Conservation (phyloP, 164 flowering plant species). For the Cinnamomum micranthum region DNA sequence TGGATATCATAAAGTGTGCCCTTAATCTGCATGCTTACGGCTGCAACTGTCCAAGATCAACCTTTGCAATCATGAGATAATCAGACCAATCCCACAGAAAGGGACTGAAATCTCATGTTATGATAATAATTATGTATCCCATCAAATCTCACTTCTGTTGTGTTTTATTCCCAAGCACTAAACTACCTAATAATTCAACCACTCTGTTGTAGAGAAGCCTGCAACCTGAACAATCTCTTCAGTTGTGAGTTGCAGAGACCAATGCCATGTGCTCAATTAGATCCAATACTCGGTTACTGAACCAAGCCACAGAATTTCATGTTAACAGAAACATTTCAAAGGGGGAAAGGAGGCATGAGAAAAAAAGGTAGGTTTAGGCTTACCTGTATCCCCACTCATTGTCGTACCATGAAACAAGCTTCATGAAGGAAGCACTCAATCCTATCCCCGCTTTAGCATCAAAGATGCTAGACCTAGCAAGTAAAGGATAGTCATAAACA, state of each 20-base stretch:
- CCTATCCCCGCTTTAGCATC: slow-evolving; percentile 97
- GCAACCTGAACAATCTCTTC: slow-evolving; percentile 2
- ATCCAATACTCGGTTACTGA: slow-evolving; percentile 36
- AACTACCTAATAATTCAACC: background rate
- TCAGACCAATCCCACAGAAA: background rate
- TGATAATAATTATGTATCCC: background rate
- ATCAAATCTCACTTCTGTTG: background rate
- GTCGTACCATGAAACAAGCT: slow-evolving; percentile 93
- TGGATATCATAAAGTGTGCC: too few relatives aligned
- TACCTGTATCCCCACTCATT: slow-evolving; percentile 99
- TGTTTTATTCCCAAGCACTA: background rate
- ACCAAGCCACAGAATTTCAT: slow-evolving; percentile 1
- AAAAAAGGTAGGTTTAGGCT: background rate
- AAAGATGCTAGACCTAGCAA: slow-evolving; percentile 78
- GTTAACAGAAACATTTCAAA: background rate
- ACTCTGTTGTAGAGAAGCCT: background rate
- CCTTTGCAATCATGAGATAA: background rate
- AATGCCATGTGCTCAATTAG: slow-evolving; percentile 22
- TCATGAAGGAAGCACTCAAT: slow-evolving; percentile 80
- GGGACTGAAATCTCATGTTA: background rate
- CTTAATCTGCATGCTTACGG: too few relatives aligned
- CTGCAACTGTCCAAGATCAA: too few relatives aligned
- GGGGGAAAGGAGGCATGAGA: background rate
- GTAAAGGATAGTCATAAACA: background rate
- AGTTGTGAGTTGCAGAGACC: slow-evolving; percentile 3